Percentiles rank a stretch among this genome's conserved stretches.
Evolutionary conservation across 805 yeast genomes (phyloP).

Genomic region (Teunomyces cretensis): DNA sequence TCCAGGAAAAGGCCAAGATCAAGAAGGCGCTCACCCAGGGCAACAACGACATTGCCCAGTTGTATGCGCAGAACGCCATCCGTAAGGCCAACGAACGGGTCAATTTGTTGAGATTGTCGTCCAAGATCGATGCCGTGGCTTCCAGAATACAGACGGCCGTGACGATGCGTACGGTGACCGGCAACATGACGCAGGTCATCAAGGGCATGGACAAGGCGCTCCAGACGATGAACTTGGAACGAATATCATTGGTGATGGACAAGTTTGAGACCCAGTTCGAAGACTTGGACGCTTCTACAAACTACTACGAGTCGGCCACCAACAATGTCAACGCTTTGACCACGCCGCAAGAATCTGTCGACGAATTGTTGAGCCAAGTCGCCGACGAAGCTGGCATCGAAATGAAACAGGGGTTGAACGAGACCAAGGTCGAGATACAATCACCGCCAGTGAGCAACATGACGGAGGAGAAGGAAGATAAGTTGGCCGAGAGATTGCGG

Average conservation of each 20-base stretch:
- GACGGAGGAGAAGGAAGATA: conserved; percentile 78
- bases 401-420: conserved; percentile 77
- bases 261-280: conserved; percentile 95
- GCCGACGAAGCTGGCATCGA: conserved; percentile 98
- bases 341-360: conserved; percentile 95
- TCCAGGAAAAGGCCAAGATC: conserved; percentile 79
- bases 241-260: conserved; percentile 93
- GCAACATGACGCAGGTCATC: conserved; percentile 90
- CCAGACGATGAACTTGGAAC: conserved; percentile 92
- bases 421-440: conserved; percentile 51
- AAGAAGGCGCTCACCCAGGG: conserved; percentile 87
- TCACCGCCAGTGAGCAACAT: conserved; percentile 40
- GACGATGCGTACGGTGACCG: conserved; percentile 93
- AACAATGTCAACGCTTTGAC: conserved; percentile 82
- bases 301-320: conserved; percentile 90
- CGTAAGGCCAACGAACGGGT: conserved; percentile 86
- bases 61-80: conserved; percentile 95
- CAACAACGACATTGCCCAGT: conserved; percentile 85
- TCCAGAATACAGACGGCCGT: conserved; percentile 96
- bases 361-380: conserved; percentile 81
- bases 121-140: conserved; percentile 94
- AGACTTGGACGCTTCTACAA: conserved; percentile 90
- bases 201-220: conserved; percentile 95
- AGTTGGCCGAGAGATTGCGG: conserved; percentile 80
- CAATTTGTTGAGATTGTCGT: conserved; percentile 76